Base-by-base conservation (phyloP, 176 grass and related monocot genomes). In the barley (Hordeum vulgare) region DNA sequence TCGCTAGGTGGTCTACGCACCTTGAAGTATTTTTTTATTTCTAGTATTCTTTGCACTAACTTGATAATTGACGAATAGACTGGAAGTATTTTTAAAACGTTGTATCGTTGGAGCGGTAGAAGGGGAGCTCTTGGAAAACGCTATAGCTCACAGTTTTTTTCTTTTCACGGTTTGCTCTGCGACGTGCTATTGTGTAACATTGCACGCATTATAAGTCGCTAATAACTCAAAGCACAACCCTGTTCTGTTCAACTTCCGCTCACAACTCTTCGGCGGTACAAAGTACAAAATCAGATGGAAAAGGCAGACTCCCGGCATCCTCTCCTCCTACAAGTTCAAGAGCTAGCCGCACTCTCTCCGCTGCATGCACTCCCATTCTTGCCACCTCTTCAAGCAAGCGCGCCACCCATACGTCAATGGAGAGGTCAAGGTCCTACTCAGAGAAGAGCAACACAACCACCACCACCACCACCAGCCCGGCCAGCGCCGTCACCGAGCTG, bases 401-500 rank as follows among this genome's bases (percentile, higher is more conserved):
- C 66, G 27, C 15, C 45, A n/a, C 10, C 45, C 15, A 33, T 53
- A n/a, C 21, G 57, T 33, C 72, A 41, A 76, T 84, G 82, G 82
- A 84, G 72, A 76, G 82, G 61, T 84, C 82, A 77, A 66, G 39
- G n/a, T 84, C 44, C 72, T 77, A 6, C 23, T 14, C 44, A 15
- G 61, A 84, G 44, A 84, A 40, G 72, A 57, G 72, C 61, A 67
- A 29, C 27, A 33, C 66, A 45, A 23, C 9, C 83, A 28, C 27
- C 39, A n/a, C 60, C 61, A 20, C 5, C 67, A 20, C 9, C 41
- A 31, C 9, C 44, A 28, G 40, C 29, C 37, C 80, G 5, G 51
- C 75, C 28, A 31, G 7, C n/a, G 47, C 67, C 12, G 37, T 70
- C 53, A 61, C 18, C 41, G 77, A 81, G 8, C 67, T 85, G 68